Base-by-base conservation (phyloP, 78 protist genomes). In the Guillardia theta region DNA sequence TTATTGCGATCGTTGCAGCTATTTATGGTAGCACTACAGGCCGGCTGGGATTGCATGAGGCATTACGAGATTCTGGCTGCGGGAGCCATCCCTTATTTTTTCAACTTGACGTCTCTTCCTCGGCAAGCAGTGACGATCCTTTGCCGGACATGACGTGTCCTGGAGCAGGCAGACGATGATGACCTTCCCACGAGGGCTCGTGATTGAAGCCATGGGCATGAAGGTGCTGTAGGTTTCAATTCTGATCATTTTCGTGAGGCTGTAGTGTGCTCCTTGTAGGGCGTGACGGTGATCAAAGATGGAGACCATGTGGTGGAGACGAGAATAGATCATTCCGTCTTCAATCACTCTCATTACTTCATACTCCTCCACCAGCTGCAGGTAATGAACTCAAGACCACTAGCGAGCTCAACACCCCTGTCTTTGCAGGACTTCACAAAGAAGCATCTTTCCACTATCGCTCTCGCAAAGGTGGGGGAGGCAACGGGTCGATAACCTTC, bases 1-100 rank as follows among this genome's bases (percentile, higher is more conserved):
- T n/a, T n/a, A n/a, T n/a, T n/a, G n/a, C n/a, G n/a, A n/a, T n/a
- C n/a, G n/a, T n/a, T n/a, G n/a, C n/a, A n/a, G n/a, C n/a, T n/a
- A n/a, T n/a, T n/a, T n/a, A n/a, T n/a, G n/a, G n/a, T n/a, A n/a
- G n/a, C n/a, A n/a, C n/a, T n/a, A n/a, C n/a, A n/a, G n/a, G 64
- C 39, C 1, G 94, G 94, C 62, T 93, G 94, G 94, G 94, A 93
- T 54, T 62, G 88, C 47, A 76, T 93, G 54, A 18, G 94, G 27
- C 94, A 93, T 54, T 93, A 93, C 88, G 94, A 93, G 64, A 93
- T 93, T 88, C 80, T 93, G 12, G 94, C 94, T 27, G 64, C 94
- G 19, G 94, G 94, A 30, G 39, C 54, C 70, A 64, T 93, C 2
- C 94, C 94, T 2, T 92, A 54, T 80, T 92, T 92, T 80, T 41